These are phyloP conservation scores for Fallopia convolvulus DNA, from an alignment of 148 eudicot species.

Conservation along the genomic window DNA sequence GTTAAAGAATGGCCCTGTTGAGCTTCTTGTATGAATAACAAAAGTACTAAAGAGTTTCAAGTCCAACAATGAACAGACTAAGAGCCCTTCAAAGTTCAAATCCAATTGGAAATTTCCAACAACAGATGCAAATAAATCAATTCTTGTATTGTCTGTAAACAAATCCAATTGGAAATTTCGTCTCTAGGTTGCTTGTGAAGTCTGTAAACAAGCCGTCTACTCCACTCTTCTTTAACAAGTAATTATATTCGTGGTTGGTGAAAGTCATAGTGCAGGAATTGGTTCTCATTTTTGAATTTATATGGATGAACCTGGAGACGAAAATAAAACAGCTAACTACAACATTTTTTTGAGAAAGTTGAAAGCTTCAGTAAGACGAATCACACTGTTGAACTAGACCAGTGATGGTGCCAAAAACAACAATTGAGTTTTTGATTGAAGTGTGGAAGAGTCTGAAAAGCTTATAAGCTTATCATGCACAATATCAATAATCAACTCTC, in stretches of 20 bases:
- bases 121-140: not conserved
- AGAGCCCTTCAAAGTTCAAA: not conserved
- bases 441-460: not conserved
- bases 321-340: not conserved
- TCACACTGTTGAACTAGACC: not conserved
- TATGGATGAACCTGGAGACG: slow-evolving; percentile 85
- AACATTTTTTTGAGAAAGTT: not conserved
- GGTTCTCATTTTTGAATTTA: slow-evolving; percentile 74
- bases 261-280: slow-evolving; percentile 63
- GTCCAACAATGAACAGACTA: not conserved
- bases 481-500: not conserved
- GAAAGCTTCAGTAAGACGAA: not conserved
- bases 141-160: not conserved
- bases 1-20: too few species aligned
- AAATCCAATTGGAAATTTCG: too few species aligned
- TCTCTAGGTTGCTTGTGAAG: slow-evolving; percentile 57
- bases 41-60: too few species aligned
- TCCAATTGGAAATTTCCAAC: not conserved
- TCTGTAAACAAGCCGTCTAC: slow-evolving; percentile 93
- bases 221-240: slow-evolving; percentile 70
- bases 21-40: too few species aligned
- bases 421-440: not conserved
- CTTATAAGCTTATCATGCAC: not conserved
- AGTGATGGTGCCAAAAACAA: not conserved
- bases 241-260: slow-evolving; percentile 60